phyloP scores from a whole-genome alignment of 139 green algal species.

The Micromonas pusilla region DNA sequence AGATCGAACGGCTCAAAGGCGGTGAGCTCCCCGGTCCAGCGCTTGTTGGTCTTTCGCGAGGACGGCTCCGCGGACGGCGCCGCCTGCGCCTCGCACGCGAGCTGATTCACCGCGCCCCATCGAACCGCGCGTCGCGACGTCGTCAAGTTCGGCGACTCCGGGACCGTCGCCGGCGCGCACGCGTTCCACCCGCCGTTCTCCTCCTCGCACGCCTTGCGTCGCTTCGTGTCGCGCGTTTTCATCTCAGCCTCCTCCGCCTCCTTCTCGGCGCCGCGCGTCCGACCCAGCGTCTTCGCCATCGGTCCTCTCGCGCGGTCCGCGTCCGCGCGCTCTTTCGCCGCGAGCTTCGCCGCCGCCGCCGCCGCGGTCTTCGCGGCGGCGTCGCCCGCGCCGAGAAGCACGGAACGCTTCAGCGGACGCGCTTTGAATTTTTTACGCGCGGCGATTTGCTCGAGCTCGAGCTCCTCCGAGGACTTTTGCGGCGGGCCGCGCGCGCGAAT shows the following conservation, averaged over 20 bases:
- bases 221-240: background rate
- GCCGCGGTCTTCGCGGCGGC: background rate
- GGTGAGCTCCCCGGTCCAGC: background rate
- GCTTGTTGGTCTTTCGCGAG: no score
- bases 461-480: background rate
- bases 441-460: background rate
- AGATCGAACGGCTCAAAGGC: background rate
- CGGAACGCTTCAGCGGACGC: background rate
- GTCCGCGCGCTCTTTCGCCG: background rate
- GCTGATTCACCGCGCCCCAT: no score
- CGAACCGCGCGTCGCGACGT: no score
- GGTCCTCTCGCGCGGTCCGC: background rate
- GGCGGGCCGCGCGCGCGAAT: background rate
- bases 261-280: background rate
- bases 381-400: background rate
- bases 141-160: background rate
- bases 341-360: background rate
- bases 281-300: background rate
- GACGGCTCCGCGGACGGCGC: no score
- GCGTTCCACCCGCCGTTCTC: background rate
- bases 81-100: no score
- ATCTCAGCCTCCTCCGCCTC: background rate
- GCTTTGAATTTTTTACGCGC: background rate
- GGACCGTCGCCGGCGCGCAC: background rate
- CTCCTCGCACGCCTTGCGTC: background rate